Percentiles rank a stretch among this genome's conserved stretches.
These are phyloP conservation scores for Hypoxylon lienhwacheense DNA, from an alignment of 495 filamentous ascomycete genomes.

Conservation along the genomic window DNA sequence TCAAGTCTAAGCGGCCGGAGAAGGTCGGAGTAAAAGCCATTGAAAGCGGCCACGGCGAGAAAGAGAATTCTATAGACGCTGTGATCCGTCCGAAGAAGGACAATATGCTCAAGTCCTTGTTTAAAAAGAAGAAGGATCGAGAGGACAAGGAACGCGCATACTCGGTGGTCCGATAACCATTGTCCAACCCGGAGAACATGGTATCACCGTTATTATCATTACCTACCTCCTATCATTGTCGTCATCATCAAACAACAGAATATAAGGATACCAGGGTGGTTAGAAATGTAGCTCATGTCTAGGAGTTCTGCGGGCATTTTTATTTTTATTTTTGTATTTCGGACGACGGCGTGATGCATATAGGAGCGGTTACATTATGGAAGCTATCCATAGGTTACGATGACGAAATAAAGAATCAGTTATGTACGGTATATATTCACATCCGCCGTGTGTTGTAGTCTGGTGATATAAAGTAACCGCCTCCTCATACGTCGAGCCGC, in stretches of 20 bases:
- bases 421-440: background rate
- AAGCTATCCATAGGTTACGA: constrained; percentile 12
- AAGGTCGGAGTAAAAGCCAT: constrained; percentile 36
- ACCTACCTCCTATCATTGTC: constrained; percentile 5
- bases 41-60: constrained; percentile 39
- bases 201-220: too few species aligned
- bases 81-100: constrained; percentile 46
- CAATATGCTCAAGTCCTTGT: constrained; percentile 55
- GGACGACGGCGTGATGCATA: constrained; percentile 17
- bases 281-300: constrained; percentile 8
- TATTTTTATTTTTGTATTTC: background rate
- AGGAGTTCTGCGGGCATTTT: constrained; percentile 12
- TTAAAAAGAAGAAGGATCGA: constrained; percentile 54
- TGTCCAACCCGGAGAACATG: too few species aligned
- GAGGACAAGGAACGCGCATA: constrained; percentile 37
- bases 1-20: constrained; percentile 36
- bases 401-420: background rate
- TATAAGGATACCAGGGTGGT: constrained; percentile 18
- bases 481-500: too few species aligned
- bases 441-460: too few species aligned
- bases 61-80: constrained; percentile 37
- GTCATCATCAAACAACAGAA: constrained; percentile 14
- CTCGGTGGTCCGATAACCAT: constrained; percentile 26
- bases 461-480: too few species aligned
- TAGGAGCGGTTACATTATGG: constrained; percentile 7